Conservation (phyloP, 1,139 yeast genomes). For the Nadsonia commutata region DNA sequence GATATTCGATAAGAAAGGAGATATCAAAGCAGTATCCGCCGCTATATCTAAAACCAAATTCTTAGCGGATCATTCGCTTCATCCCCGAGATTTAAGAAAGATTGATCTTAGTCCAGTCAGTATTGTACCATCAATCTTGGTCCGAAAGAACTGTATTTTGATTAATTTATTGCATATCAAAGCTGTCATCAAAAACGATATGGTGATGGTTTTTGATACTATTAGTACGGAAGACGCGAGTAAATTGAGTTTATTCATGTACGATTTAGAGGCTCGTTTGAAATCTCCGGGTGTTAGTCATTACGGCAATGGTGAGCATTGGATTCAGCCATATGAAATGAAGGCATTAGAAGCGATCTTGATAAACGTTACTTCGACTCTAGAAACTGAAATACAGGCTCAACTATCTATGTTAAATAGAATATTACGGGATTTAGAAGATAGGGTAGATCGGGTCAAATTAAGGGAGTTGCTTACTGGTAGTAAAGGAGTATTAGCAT, state of each 20-base stretch:
- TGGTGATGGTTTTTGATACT: constrained; percentile 67
- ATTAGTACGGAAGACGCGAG: constrained; percentile 32
- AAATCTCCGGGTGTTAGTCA: constrained; percentile 19
- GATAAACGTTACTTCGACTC: constrained; percentile 63
- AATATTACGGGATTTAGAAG: constrained; percentile 64
- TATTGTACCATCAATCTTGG: constrained; percentile 72
- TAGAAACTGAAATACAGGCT: constrained; percentile 67
- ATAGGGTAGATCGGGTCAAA: constrained; percentile 66
- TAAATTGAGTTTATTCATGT: constrained; percentile 60
- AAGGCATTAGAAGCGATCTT: constrained; percentile 77
- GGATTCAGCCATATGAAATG: constrained; percentile 47
- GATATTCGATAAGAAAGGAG: constrained; percentile 57
- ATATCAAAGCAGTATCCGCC: constrained; percentile 54
- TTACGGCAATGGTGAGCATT: neutral
- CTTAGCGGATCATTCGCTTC: constrained; percentile 52
- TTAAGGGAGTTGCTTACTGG: constrained; percentile 62
- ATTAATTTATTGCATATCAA: constrained; percentile 70
- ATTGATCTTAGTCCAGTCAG: constrained; percentile 77
- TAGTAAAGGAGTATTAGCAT: constrained; percentile 60
- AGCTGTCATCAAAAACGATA: constrained; percentile 64
- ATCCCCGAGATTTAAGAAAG: constrained; percentile 70
- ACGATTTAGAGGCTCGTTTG: constrained; percentile 68
- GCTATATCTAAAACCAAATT: constrained; percentile 60
- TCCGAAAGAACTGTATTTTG: constrained; percentile 65
- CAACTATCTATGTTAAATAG: constrained; percentile 55